Percentiles rank a stretch among this genome's conserved stretches.
These are phyloP conservation scores for Allomyces javanicus DNA, from an alignment of 192 early-diverging fungal species.

Conservation along the genomic window DNA sequence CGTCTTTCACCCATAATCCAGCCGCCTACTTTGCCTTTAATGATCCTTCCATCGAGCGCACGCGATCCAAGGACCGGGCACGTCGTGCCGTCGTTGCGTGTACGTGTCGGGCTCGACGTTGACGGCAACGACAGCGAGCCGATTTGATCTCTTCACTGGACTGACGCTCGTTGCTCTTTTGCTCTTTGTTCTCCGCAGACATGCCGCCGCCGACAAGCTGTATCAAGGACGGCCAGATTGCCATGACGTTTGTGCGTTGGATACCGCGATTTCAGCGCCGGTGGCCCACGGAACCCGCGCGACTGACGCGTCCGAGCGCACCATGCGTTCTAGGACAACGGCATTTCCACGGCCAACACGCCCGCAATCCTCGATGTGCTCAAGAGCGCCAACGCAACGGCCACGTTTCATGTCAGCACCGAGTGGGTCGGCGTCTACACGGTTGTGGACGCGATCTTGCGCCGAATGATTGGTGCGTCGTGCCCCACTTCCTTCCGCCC, in stretches of 20 bases:
- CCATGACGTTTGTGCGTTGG: neutral
- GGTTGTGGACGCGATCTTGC: neutral
- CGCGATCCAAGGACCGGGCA: neutral
- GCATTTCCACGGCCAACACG: neutral
- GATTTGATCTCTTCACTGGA: neutral
- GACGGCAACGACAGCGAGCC: neutral
- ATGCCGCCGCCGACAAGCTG: neutral
- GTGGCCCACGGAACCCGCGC: no score
- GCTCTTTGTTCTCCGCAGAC: neutral
- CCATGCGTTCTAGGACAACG: neutral
- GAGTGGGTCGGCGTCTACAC: neutral
- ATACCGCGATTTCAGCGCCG: no score
- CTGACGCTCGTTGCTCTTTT: neutral
- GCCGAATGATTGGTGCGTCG: neutral
- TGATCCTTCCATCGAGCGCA: neutral
- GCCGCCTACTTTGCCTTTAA: neutral
- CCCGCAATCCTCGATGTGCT: neutral
- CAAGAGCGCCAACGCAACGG: neutral
- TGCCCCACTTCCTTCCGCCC: no score
- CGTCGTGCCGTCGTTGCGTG: neutral
- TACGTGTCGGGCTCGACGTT: neutral
- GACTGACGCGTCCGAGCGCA: no score
- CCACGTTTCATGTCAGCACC: neutral
- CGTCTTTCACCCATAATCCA: neutral
- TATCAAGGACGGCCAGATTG: neutral